Percentiles rank a stretch among this genome's conserved stretches.
Conservation (phyloP, 768 basidiomycete genomes). For the Goffeauzyma gilvescens region DNA sequence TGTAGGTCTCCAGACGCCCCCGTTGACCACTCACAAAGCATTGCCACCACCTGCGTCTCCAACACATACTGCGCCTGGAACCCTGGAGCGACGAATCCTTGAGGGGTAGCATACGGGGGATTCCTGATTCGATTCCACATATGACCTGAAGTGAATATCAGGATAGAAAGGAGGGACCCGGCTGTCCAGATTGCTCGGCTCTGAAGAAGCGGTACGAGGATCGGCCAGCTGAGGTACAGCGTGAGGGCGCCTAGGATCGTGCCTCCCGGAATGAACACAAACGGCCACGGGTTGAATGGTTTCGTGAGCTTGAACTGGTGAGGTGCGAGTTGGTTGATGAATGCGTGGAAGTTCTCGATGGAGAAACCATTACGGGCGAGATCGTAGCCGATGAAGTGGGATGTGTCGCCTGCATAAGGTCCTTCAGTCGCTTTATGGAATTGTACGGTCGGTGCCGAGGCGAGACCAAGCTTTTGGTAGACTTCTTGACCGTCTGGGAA, state of each 20-base stretch:
- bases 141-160: slow-evolving; percentile 75
- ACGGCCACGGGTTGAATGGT: slow-evolving; percentile 42
- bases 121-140: slow-evolving; percentile 92
- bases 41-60: slow-evolving; percentile 70
- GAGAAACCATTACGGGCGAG: slow-evolving; percentile 44
- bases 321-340: slow-evolving; percentile 56
- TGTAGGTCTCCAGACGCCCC: not conserved
- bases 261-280: slow-evolving; percentile 38
- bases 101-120: slow-evolving; percentile 39
- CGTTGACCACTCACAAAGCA: slow-evolving; percentile 51
- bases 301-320: slow-evolving; percentile 56
- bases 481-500: slow-evolving; percentile 56
- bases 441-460: slow-evolving; percentile 65
- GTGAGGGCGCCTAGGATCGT: slow-evolving; percentile 38
- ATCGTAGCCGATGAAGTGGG: slow-evolving; percentile 10
- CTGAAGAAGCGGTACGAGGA: slow-evolving; percentile 24
- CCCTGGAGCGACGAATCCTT: slow-evolving; percentile 47
- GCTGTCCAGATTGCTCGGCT: slow-evolving; percentile 31
- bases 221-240: slow-evolving; percentile 33
- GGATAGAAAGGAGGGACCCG: slow-evolving; percentile 44
- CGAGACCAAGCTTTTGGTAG: slow-evolving; percentile 70
- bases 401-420: no score
- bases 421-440: slow-evolving; percentile 58
- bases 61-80: slow-evolving; percentile 81
- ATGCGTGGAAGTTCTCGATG: slow-evolving; percentile 53